These are phyloP conservation scores for Daldinia eschscholtzii DNA, from an alignment of 2,329 filamentous ascomycete genomes.

Conservation along the genomic window DNA sequence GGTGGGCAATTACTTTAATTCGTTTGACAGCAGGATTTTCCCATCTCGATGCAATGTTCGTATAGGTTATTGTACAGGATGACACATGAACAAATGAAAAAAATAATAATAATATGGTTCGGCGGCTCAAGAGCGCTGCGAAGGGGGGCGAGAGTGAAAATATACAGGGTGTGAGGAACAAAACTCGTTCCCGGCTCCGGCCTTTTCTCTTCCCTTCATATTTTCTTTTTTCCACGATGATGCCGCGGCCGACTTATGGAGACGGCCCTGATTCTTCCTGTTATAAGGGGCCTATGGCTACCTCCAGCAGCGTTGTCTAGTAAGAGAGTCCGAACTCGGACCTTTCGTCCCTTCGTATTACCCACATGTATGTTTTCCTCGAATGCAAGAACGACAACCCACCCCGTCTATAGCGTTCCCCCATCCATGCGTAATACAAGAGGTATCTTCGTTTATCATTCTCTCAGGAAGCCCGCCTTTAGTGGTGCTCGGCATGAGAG, in stretches of 20 bases:
- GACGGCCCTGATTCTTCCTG: constrained; percentile 16
- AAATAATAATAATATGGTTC: constrained; percentile 35
- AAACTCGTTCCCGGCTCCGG: constrained; percentile 20
- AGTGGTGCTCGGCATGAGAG: constrained; percentile 70
- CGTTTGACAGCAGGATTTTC: constrained; percentile 24
- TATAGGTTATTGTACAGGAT: constrained; percentile 51
- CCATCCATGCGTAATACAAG: constrained; percentile 45
- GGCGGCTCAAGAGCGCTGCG: constrained; percentile 42
- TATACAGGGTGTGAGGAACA: constrained; percentile 43
- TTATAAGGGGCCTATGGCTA: constrained; percentile 11
- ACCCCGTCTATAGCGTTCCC: constrained; percentile 43
- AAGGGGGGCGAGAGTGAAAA: constrained; percentile 45
- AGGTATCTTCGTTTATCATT: constrained; percentile 36
- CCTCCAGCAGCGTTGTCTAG: constrained; percentile 29
- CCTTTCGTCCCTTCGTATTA: constrained; percentile 40
- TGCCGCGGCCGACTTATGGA: constrained; percentile 24
- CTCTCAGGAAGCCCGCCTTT: constrained; percentile 48
- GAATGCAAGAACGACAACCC: constrained; percentile 42
- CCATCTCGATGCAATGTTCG: constrained; percentile 42
- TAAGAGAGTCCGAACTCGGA: constrained; percentile 37
- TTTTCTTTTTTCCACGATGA: constrained; percentile 34
- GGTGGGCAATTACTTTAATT: constrained; percentile 43
- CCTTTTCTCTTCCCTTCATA: constrained; percentile 24
- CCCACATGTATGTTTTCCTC: constrained; percentile 32
- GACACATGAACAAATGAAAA: constrained; percentile 44